Evolutionary conservation across 73 alveolate genomes (phyloP), one percentile per base, ranked within the genome.

Genomic region (Stentor coeruleus): DNA sequence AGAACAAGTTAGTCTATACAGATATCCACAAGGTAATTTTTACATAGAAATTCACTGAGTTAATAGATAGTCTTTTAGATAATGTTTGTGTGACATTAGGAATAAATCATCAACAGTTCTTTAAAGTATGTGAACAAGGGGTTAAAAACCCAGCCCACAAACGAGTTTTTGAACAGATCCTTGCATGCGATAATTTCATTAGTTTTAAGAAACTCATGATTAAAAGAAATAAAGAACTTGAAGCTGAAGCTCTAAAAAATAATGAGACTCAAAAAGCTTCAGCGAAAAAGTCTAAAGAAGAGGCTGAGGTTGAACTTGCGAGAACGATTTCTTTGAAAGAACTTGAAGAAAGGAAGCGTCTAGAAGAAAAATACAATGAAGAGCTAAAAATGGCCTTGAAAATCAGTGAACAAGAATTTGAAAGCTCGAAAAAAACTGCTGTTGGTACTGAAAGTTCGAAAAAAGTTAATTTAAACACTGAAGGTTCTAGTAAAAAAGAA

Each of bases 171-270:
- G 92, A 89, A 37, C 84, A 89, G 82, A 86, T 89, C 83, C 81
- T 84, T 73, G 90, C 92, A 4, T 86, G 85, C 33, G 95, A 89
- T 57, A 83, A 89, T 74, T 89, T 89, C 86, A 41, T 77, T n/a
- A 38, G 87, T 31, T 93, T 93, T 80, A 93, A 93, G 82, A 88
- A 93, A 75, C 89, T 95, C 77, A 93, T 95, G 99, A 88, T 82
- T 37, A 87, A 90, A 74, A 77, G 95, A 58, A 92, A 95, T 73
- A 83, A 89, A 36, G 98, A 93, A 83, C 89, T 95, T 3, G 94
- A 95, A 79, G 81, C 60, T 74, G 91, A 94, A 80, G 96, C 97
- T 3, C 55, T 90, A 74, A 82, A 66, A 85, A 81, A 72, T 30
- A 84, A 35, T 41, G 73, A 55, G 59, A 3, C 57, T 77, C n/a